These are phyloP conservation scores for Poa annua DNA, from an alignment of 176 grass and related monocot species.

Conservation along the genomic window DNA sequence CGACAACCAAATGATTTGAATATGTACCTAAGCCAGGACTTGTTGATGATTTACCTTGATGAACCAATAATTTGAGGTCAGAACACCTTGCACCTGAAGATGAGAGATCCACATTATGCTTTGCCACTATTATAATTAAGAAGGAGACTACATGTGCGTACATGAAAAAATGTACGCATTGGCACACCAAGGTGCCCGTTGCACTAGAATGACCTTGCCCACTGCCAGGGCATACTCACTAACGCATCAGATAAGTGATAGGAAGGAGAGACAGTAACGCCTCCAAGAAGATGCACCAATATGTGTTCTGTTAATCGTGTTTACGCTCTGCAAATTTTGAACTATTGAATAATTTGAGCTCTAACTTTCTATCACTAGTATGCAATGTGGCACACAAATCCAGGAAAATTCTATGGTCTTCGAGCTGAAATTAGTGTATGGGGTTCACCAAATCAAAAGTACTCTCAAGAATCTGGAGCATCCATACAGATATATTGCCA, in stretches of 20 bases:
- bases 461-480: constrained; percentile 25
- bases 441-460: constrained; percentile 18
- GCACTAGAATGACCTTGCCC: background rate
- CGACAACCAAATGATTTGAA: background rate
- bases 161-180: too few relatives aligned
- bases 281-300: background rate
- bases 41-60: background rate
- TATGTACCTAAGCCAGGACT: background rate
- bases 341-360: background rate
- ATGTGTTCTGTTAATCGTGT: background rate
- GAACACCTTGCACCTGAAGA: background rate
- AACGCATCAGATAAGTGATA: background rate
- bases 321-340: background rate
- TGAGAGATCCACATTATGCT: background rate
- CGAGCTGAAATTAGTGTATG: constrained; percentile 33
- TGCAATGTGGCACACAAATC: background rate
- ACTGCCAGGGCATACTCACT: background rate
- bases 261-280: background rate
- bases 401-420: constrained; percentile 21
- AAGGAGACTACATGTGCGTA: background rate
- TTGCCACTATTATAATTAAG: background rate
- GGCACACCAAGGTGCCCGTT: background rate
- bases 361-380: background rate
- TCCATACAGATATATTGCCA: constrained; percentile 10
- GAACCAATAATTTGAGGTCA: background rate